Evolutionary conservation across 192 early-diverging fungal species (phyloP).

Genomic region (Mortierella hygrophila): DNA sequence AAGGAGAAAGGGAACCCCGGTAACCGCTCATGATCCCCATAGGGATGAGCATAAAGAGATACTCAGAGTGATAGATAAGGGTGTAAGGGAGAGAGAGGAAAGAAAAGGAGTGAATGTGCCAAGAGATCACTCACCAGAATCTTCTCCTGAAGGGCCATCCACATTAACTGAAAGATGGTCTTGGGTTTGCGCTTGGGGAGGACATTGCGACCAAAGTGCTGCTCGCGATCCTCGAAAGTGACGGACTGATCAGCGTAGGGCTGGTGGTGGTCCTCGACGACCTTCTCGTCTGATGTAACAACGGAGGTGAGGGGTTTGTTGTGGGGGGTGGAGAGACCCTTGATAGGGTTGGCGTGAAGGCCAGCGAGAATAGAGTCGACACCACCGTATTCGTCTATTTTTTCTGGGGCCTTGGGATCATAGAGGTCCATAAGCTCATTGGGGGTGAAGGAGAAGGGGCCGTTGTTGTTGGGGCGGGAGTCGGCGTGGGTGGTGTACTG

Average conservation of each 20-base stretch:
- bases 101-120: background rate
- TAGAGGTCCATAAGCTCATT: constrained; percentile 61
- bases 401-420: constrained; percentile 66
- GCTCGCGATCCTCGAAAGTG: constrained; percentile 63
- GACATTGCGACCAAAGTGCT: constrained; percentile 74
- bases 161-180: constrained; percentile 78
- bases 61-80: background rate
- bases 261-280: background rate
- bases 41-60: background rate
- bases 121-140: constrained; percentile 65
- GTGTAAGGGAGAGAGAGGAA: background rate
- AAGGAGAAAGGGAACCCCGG: background rate
- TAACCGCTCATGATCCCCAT: background rate
- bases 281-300: constrained; percentile 44
- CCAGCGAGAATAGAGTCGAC: constrained; percentile 59
- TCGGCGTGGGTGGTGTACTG: constrained; percentile 26
- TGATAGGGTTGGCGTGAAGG: constrained; percentile 58
- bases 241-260: background rate
- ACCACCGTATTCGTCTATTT: constrained; percentile 60
- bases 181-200: constrained; percentile 77
- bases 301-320: constrained; percentile 37
- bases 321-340: constrained; percentile 56
- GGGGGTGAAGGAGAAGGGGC: constrained; percentile 65
- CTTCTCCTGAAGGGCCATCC: constrained; percentile 84
- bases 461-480: constrained; percentile 52